These are phyloP conservation scores for Ceratobasidium sp. DNA, from an alignment of 1,284 basidiomycete genomes.

Conservation along the genomic window DNA sequence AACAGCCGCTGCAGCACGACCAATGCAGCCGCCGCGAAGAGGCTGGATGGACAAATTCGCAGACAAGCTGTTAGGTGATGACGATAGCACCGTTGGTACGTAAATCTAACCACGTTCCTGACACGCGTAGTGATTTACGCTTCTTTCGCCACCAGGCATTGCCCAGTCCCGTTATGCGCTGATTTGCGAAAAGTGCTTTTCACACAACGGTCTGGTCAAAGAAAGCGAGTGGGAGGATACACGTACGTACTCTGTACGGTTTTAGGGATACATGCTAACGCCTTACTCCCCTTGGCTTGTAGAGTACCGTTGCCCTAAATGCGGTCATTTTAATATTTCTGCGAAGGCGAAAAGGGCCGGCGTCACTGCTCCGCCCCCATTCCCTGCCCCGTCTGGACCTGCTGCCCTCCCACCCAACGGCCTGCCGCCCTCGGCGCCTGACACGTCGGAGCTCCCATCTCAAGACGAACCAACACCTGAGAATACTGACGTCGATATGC, in stretches of 20 bases:
- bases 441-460: conserved; percentile 28
- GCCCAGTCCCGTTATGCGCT: conserved; percentile 81
- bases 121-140: conserved; percentile 5
- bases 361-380: background rate
- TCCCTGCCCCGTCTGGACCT: background rate
- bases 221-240: conserved; percentile 90
- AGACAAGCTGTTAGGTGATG: conserved; percentile 86
- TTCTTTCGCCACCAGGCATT: background rate
- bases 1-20: conserved; percentile 57
- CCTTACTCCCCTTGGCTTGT: conserved; percentile 26
- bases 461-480: conserved; percentile 28
- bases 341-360: conserved; percentile 57
- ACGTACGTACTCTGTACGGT: conserved; percentile 67
- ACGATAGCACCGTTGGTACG: conserved; percentile 65
- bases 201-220: conserved; percentile 93
- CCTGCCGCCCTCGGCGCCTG: conserved; percentile 6
- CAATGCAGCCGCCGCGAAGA: conserved; percentile 71
- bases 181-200: conserved; percentile 92
- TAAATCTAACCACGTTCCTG: conserved; percentile 17
- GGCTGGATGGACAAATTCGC: conserved; percentile 91
- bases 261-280: conserved; percentile 25
- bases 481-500: conserved; percentile 17
- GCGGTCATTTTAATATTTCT: conserved; percentile 76
- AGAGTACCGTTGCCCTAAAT: conserved; percentile 83
- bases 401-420: background rate